Evolutionary conservation across 768 basidiomycete species (phyloP).

Genomic region (Lepiota venenata): DNA sequence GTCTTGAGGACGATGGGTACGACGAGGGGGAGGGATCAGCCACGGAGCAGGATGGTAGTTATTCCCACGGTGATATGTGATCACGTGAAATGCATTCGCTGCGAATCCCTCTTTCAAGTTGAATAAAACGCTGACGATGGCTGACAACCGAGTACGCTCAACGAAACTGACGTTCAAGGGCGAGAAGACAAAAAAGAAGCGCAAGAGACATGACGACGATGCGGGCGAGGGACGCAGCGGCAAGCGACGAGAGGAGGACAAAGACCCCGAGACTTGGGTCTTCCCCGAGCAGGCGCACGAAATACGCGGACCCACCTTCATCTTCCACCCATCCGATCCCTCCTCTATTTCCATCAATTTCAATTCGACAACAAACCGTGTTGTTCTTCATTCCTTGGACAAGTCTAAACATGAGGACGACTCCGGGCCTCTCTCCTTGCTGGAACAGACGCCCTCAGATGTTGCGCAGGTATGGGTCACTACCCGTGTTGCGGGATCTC

Average conservation of each 20-base stretch:
- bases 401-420: constrained; percentile 52
- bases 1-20: constrained; percentile 62
- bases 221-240: constrained; percentile 43
- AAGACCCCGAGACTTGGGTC: constrained; percentile 77
- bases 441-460: constrained; percentile 73
- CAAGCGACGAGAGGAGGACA: constrained; percentile 54
- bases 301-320: constrained; percentile 86
- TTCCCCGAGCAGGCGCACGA: constrained; percentile 66
- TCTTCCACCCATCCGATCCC: constrained; percentile 79
- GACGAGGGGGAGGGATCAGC: constrained; percentile 30
- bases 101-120: constrained; percentile 1
- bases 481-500: constrained; percentile 80
- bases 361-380: constrained; percentile 69
- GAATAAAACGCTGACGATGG: constrained; percentile 18
- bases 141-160: constrained; percentile 52
- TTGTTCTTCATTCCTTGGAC: constrained; percentile 63
- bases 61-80: constrained; percentile 33
- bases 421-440: constrained; percentile 38
- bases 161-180: constrained; percentile 88
- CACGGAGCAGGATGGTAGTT: background rate
- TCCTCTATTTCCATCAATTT: constrained; percentile 74
- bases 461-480: constrained; percentile 91
- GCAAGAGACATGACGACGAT: constrained; percentile 61
- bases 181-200: constrained; percentile 81
- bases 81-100: constrained; percentile 33